A percentile compares a stretch with the other conserved stretches of the same genome.
Conservation (phyloP, 2,329 filamentous ascomycete genomes). For the Endoconidiophora laricicola region DNA sequence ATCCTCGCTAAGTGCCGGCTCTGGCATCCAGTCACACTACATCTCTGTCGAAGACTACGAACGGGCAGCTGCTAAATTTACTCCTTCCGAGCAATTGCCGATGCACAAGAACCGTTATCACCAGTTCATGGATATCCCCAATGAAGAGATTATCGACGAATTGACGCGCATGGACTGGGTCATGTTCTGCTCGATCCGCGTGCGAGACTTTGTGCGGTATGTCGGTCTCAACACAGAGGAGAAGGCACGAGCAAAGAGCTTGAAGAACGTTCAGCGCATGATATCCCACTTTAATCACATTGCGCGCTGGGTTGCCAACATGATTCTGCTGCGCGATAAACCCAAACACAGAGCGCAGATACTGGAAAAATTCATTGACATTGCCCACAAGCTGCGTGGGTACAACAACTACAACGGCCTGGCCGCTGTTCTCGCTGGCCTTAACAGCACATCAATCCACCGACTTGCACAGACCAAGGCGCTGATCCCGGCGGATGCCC, state of each 20-base stretch:
- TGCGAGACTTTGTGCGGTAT: constrained; percentile 82
- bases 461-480: constrained; percentile 66
- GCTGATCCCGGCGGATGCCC: constrained; percentile 51
- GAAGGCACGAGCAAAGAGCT: constrained; percentile 57
- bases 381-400: constrained; percentile 71
- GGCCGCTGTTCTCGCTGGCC: constrained; percentile 82
- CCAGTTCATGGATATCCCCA: constrained; percentile 70
- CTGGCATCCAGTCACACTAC: constrained; percentile 25
- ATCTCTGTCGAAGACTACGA: constrained; percentile 65
- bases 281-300: constrained; percentile 83
- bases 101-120: constrained; percentile 81
- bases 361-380: constrained; percentile 87
- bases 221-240: constrained; percentile 59
- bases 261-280: constrained; percentile 86
- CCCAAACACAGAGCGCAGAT: constrained; percentile 84
- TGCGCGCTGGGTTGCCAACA: constrained; percentile 66
- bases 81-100: constrained; percentile 49
- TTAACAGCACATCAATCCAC: constrained; percentile 76
- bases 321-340: constrained; percentile 82
- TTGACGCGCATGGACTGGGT: constrained; percentile 95
- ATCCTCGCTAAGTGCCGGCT: constrained; percentile 6
- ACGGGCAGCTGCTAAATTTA: constrained; percentile 54
- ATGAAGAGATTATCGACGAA: constrained; percentile 77
- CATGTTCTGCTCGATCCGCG: constrained; percentile 89
- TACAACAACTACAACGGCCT: constrained; percentile 95